Conservation (phyloP, 345 rosid genomes). For the Citrus hindsii region DNA sequence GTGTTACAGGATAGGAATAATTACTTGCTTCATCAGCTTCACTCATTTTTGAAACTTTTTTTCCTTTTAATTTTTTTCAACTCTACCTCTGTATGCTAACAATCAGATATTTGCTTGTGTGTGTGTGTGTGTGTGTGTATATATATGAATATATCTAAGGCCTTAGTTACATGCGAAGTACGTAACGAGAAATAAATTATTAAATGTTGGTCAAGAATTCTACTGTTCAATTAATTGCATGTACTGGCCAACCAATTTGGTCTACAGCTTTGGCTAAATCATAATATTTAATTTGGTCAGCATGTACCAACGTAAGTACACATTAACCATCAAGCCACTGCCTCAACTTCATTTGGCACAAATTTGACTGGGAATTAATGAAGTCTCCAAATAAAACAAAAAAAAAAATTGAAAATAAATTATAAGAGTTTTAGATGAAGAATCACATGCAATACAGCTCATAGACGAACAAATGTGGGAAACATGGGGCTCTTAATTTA, state of each 20-base stretch:
- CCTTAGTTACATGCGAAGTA: not conserved
- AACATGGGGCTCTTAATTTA: too few relatives aligned
- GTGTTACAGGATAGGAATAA: conserved; percentile 34
- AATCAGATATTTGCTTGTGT: not conserved
- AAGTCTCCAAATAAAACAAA: not conserved
- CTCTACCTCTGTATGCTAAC: not conserved
- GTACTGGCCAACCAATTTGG: too few relatives aligned
- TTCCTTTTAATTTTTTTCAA: not conserved
- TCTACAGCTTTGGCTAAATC: too few relatives aligned
- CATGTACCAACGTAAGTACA: too few relatives aligned
- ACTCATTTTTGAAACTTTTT: conserved; percentile 21
- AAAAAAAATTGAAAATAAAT: too few relatives aligned
- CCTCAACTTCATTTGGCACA: too few relatives aligned
- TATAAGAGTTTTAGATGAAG: not conserved
- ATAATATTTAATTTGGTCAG: too few relatives aligned
- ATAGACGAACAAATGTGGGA: not conserved
- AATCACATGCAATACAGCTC: not conserved
- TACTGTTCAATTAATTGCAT: too few relatives aligned
- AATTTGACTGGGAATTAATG: not conserved
- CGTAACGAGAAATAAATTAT: not conserved
- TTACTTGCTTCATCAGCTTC: conserved; percentile 24
- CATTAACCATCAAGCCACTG: not conserved
- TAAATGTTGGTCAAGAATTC: too few relatives aligned
- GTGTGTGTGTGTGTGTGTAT: too few relatives aligned
- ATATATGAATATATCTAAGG: not conserved